A percentile compares a stretch with the other conserved stretches of the same genome.
Evolutionary conservation across 1,139 yeast genomes (phyloP).

Genomic region (Geotrichum candidum): DNA sequence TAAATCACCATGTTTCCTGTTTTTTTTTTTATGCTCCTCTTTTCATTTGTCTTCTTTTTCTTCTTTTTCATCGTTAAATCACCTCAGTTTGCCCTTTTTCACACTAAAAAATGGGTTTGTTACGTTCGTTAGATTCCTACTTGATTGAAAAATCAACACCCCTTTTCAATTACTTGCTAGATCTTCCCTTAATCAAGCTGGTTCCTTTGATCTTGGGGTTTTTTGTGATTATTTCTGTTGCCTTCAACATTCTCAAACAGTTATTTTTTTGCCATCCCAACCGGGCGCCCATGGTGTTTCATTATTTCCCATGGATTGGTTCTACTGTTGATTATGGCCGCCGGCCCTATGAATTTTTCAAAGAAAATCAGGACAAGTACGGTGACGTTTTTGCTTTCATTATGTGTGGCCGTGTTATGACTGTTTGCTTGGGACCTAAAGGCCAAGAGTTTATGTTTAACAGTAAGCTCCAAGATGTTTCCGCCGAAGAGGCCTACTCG

Average conservation of each 20-base stretch:
- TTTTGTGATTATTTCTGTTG: slow-evolving; percentile 35
- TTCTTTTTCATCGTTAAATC: not conserved
- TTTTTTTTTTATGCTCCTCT: not conserved
- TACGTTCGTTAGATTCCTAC: slow-evolving; percentile 13
- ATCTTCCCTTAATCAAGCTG: slow-evolving; percentile 25
- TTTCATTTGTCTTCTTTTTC: too few relatives aligned
- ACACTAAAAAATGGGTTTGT: slow-evolving; percentile 12
- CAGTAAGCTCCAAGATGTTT: slow-evolving; percentile 81
- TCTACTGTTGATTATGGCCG: slow-evolving; percentile 83
- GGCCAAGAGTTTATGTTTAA: slow-evolving; percentile 96
- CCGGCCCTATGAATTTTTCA: slow-evolving; percentile 88
- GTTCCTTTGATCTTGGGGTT: slow-evolving; percentile 25
- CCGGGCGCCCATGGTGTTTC: slow-evolving; percentile 73
- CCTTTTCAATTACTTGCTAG: slow-evolving; percentile 9
- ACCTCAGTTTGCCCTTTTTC: not conserved
- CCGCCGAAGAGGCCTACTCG: slow-evolving; percentile 93
- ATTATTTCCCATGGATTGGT: slow-evolving; percentile 95
- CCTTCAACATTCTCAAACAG: slow-evolving; percentile 67
- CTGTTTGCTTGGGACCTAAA: slow-evolving; percentile 92
- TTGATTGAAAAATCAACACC: slow-evolving; percentile 31
- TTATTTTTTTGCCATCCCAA: slow-evolving; percentile 57
- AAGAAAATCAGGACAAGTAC: slow-evolving; percentile 64
- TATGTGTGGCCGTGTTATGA: slow-evolving; percentile 85
- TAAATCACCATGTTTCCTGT: not conserved
- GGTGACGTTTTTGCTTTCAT: slow-evolving; percentile 92